A percentile compares a stretch with the other conserved stretches of the same genome.
Conservation (phyloP, 768 basidiomycete genomes). For the Lepiota venenata region DNA sequence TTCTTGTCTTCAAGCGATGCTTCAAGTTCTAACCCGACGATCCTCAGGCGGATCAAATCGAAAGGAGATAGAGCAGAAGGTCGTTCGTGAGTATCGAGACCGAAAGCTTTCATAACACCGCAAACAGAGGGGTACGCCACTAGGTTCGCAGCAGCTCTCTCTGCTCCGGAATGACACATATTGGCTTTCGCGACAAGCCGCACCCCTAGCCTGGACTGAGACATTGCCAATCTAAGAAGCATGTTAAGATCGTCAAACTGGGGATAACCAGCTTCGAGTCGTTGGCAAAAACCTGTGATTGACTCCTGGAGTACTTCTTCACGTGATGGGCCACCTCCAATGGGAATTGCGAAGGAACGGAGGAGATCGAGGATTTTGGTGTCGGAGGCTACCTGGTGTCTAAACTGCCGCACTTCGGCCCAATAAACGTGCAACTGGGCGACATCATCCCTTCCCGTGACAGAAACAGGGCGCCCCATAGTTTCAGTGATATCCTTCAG, state of each 20-base stretch:
- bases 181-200: conserved; percentile 30
- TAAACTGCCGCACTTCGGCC: conserved; percentile 77
- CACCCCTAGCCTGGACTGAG: conserved; percentile 70
- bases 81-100: conserved; percentile 8
- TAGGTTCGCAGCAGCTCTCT: conserved; percentile 29
- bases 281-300: conserved; percentile 70
- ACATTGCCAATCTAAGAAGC: conserved; percentile 65
- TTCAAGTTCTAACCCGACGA: conserved; percentile 47
- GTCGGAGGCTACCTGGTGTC: conserved; percentile 46
- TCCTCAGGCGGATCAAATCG: conserved; percentile 39
- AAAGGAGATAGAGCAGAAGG: conserved; percentile 32
- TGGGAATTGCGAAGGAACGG: not conserved
- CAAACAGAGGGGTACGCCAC: conserved; percentile 52
- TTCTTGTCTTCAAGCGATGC: conserved; percentile 36
- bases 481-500: conserved; percentile 27
- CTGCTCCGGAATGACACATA: conserved; percentile 17
- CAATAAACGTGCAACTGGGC: conserved; percentile 61
- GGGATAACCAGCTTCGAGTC: conserved; percentile 63
- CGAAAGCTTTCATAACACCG: not conserved
- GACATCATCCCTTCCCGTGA: conserved; percentile 37
- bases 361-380: conserved; percentile 28
- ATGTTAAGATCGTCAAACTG: conserved; percentile 69
- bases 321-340: conserved; percentile 33
- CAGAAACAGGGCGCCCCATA: conserved; percentile 21
- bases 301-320: conserved; percentile 80